Evolutionary conservation across 2,329 filamentous ascomycete species (phyloP), one percentile per base, ranked within the genome.

Genomic region (Rutstroemia sp.): DNA sequence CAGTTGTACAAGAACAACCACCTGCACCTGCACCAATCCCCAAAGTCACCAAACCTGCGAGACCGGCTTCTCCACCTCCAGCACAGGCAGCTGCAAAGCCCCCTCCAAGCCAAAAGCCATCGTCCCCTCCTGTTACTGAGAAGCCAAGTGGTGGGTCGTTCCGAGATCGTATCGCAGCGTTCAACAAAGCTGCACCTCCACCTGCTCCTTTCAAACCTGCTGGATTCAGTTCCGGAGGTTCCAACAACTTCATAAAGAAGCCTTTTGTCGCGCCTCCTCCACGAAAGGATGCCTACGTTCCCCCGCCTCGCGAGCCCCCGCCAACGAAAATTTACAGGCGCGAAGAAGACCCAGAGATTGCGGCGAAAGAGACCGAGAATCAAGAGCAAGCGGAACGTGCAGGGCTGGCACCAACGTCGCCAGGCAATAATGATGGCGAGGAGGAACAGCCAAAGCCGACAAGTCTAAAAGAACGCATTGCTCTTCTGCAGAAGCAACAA

Each of bases 261-360:
- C 91, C 92, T 0, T 99, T 96, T 67, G 92, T 99, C 56, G 89
- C 94, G 3, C 91, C 94, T 51, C 94, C 94, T 17, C 94, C 94
- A 0, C 96, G 91, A 71, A 87, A 90, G 63, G 87, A 96, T 74
- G 88, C 92, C 23, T 99, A 89, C 67, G 80, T 99, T 9, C 89
- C 94, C 23, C 85, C 88, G 4, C 78, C 80, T 30, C 82, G 85
- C 21, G 87, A 94, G 60, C 73, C 80, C 16, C 84, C 87, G 1
- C 80, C 86, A 5, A 79, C 86, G 48, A 95, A 87, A 73, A 71
- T 91, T 21, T 96, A 96, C 69, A 83, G 85, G 54, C 82, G 94
- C 48, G 92, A 97, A 7, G 92, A 96, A 69, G 92, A 96, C 62
- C 87, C 89, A 0, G 82, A 85, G 65, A 78, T 84, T 64, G 80